phyloP scores from a whole-genome alignment of 495 filamentous ascomycete genomes.

The Daldinia caldariorum region DNA sequence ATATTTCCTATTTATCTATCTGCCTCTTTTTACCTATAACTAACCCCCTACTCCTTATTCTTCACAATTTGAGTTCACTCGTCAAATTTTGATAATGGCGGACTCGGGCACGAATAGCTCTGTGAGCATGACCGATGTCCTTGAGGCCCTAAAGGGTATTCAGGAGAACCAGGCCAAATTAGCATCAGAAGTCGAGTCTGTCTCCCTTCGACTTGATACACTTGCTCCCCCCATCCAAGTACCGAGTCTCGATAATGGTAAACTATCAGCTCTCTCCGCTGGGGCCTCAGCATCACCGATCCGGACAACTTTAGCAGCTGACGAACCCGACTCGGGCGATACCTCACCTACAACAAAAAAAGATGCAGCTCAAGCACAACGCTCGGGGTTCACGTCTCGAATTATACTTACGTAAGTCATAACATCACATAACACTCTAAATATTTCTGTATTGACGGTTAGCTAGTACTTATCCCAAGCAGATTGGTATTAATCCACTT shows the following conservation, averaged over 20 bases:
- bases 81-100: constrained; percentile 38
- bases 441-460: constrained; percentile 21
- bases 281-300: constrained; percentile 25
- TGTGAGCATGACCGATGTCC: constrained; percentile 60
- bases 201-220: constrained; percentile 72
- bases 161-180: constrained; percentile 67
- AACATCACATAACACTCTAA: constrained; percentile 17
- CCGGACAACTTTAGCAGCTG: constrained; percentile 27
- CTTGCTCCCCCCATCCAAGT: constrained; percentile 55
- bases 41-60: background rate
- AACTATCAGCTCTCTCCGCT: constrained; percentile 29
- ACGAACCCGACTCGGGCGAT: constrained; percentile 35
- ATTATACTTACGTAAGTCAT: constrained; percentile 68
- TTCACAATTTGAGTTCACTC: constrained; percentile 15
- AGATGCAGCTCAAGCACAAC: constrained; percentile 41
- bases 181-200: constrained; percentile 68
- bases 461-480: constrained; percentile 91
- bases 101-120: constrained; percentile 34
- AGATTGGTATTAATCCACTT: constrained; percentile 91
- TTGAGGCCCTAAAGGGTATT: constrained; percentile 61
- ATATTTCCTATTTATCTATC: background rate
- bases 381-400: constrained; percentile 62
- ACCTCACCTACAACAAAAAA: constrained; percentile 28
- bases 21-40: constrained; percentile 13
- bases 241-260: constrained; percentile 42